Evolutionary conservation across 2,329 filamentous ascomycete species (phyloP).

Genomic region (Lojkania enalia): DNA sequence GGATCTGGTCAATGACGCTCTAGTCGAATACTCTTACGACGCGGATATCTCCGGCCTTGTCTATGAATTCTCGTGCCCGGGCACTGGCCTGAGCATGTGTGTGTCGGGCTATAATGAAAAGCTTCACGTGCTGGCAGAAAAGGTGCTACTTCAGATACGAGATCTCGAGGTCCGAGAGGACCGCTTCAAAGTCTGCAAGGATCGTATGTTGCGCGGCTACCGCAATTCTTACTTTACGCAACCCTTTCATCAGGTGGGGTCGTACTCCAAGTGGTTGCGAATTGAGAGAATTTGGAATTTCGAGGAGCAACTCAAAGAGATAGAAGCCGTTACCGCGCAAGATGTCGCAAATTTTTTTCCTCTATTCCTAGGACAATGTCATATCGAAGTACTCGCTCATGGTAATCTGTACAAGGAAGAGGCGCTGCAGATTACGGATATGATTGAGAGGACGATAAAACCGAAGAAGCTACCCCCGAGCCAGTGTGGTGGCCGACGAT

Average conservation of each 20-base stretch:
- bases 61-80: slow-evolving; percentile 75
- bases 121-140: slow-evolving; percentile 84
- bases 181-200: slow-evolving; percentile 88
- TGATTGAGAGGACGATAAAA: slow-evolving; percentile 77
- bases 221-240: slow-evolving; percentile 87
- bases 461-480: slow-evolving; percentile 72
- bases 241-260: slow-evolving; percentile 84
- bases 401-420: slow-evolving; percentile 96
- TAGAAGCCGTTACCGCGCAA: slow-evolving; percentile 72
- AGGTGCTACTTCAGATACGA: slow-evolving; percentile 81
- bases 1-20: slow-evolving; percentile 81
- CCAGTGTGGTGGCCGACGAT: slow-evolving; percentile 79
- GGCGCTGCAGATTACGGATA: slow-evolving; percentile 78
- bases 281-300: slow-evolving; percentile 76
- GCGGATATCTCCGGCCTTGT: slow-evolving; percentile 88
- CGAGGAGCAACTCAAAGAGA: slow-evolving; percentile 76
- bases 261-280: slow-evolving; percentile 79
- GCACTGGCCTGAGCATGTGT: slow-evolving; percentile 73
- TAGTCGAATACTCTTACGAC: slow-evolving; percentile 94
- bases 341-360: slow-evolving; percentile 78
- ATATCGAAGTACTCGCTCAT: slow-evolving; percentile 85
- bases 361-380: slow-evolving; percentile 78
- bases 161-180: slow-evolving; percentile 84
- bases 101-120: slow-evolving; percentile 97
- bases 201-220: slow-evolving; percentile 74